Evolutionary conservation across 345 rosid genomes (phyloP).

Genomic region (Eucalyptus marginata): DNA sequence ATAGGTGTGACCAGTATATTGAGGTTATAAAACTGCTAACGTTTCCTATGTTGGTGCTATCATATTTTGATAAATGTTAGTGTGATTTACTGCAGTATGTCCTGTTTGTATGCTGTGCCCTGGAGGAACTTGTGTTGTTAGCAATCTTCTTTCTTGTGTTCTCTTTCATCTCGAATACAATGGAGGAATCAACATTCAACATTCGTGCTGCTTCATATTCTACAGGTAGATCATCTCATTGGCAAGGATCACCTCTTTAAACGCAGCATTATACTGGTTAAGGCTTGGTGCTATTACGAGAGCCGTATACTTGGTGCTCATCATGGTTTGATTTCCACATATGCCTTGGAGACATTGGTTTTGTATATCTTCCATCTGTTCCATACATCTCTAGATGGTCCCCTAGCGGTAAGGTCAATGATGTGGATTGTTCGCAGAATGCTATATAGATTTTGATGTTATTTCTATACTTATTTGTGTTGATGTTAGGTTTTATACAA

Average conservation of each 20-base stretch:
- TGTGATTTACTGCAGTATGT: background rate
- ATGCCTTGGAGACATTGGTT: constrained; percentile 86
- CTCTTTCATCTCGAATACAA: background rate
- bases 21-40: background rate
- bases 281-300: constrained; percentile 94
- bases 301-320: constrained; percentile 91
- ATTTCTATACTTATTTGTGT: background rate
- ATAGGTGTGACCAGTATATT: background rate
- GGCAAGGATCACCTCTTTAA: constrained; percentile 73
- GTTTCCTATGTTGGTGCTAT: background rate
- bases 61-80: background rate
- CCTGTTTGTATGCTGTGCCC: background rate
- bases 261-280: constrained; percentile 73
- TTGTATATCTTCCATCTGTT: constrained; percentile 73
- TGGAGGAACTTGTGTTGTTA: background rate
- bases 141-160: background rate
- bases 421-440: background rate
- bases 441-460: background rate
- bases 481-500: constrained; percentile 57
- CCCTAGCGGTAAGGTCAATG: constrained; percentile 52
- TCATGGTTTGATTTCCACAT: constrained; percentile 81
- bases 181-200: background rate
- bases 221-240: constrained; percentile 58
- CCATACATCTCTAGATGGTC: constrained; percentile 62
- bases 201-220: background rate